These are phyloP conservation scores for Hemerocallis citrina DNA, from an alignment of 106 monocot genomes.

Conservation along the genomic window DNA sequence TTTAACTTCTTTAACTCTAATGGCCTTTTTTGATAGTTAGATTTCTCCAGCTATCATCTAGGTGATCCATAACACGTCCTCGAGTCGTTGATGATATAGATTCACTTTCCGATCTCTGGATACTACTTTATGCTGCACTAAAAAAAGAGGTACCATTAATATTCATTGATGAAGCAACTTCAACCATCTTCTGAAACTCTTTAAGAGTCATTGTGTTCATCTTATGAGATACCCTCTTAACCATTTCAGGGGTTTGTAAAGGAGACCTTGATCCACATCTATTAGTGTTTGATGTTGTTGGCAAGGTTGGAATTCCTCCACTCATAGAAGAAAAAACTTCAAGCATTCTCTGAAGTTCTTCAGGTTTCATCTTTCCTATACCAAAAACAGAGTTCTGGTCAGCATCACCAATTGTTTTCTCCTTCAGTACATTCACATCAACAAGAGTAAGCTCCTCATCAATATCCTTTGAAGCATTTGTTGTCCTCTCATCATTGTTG, in stretches of 20 bases:
- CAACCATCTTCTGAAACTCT: constrained; percentile 58
- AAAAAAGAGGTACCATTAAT: not conserved
- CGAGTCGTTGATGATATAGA: constrained; percentile 18
- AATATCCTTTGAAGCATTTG: too few relatives aligned
- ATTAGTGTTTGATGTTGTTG: constrained; percentile 3
- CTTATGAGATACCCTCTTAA: constrained; percentile 64
- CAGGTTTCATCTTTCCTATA: constrained; percentile 70
- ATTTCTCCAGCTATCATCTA: too few relatives aligned
- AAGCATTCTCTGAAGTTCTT: constrained; percentile 87
- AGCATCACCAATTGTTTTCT: too few relatives aligned
- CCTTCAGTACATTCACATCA: too few relatives aligned
- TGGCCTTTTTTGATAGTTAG: too few relatives aligned
- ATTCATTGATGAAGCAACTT: constrained; percentile 45
- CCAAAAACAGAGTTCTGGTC: too few relatives aligned
- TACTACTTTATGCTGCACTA: not conserved
- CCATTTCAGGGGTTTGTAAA: constrained; percentile 54
- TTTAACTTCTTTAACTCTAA: too few relatives aligned
- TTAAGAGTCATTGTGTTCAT: constrained; percentile 71
- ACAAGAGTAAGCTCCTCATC: too few relatives aligned
- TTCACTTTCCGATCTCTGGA: constrained; percentile 16
- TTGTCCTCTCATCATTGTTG: too few relatives aligned
- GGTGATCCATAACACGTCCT: not conserved
- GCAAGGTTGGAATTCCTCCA: constrained; percentile 10
- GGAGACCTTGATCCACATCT: constrained; percentile 10
- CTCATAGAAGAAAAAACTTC: constrained; percentile 57